phyloP scores from a whole-genome alignment of 805 yeast genomes.

The Metschnikowia reukaufii region DNA sequence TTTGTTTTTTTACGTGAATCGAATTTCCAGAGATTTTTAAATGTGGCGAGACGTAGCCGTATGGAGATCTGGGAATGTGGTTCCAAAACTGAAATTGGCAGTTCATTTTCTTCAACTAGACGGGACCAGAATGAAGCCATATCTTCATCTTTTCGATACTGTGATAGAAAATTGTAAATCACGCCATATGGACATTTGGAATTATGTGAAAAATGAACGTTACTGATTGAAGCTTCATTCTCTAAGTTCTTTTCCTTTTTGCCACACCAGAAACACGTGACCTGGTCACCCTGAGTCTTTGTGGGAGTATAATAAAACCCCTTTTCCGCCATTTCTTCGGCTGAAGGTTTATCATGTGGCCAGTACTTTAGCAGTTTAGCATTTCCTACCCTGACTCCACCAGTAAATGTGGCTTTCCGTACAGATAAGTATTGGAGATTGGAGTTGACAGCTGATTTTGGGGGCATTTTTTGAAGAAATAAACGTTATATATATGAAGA shows the following conservation, averaged over 20 bases:
- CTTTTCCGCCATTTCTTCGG: conserved; percentile 47
- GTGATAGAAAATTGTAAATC: conserved; percentile 10
- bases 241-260: conserved; percentile 29
- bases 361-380: conserved; percentile 24
- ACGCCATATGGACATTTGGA: conserved; percentile 20
- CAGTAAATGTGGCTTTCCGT: conserved; percentile 25
- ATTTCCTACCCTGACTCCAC: conserved; percentile 24
- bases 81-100: conserved; percentile 11
- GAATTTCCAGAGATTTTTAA: conserved; percentile 18
- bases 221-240: conserved; percentile 19
- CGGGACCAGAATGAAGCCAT: conserved; percentile 16
- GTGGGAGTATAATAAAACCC: conserved; percentile 64
- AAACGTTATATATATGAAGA: too few species aligned
- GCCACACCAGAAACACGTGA: conserved; percentile 59
- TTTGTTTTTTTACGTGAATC: conserved; percentile 9
- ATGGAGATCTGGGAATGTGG: conserved; percentile 16
- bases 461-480: conserved; percentile 5
- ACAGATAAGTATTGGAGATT: conserved; percentile 24
- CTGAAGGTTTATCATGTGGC: conserved; percentile 21
- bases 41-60: conserved; percentile 19
- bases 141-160: conserved; percentile 5
- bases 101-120: conserved; percentile 4
- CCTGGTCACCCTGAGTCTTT: conserved; percentile 46
- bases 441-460: conserved; percentile 10
- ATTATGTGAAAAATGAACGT: conserved; percentile 21